Percentiles rank a stretch among this genome's conserved stretches.
These are phyloP conservation scores for Thelephora terrestris DNA, from an alignment of 1,284 basidiomycete genomes.

Conservation along the genomic window DNA sequence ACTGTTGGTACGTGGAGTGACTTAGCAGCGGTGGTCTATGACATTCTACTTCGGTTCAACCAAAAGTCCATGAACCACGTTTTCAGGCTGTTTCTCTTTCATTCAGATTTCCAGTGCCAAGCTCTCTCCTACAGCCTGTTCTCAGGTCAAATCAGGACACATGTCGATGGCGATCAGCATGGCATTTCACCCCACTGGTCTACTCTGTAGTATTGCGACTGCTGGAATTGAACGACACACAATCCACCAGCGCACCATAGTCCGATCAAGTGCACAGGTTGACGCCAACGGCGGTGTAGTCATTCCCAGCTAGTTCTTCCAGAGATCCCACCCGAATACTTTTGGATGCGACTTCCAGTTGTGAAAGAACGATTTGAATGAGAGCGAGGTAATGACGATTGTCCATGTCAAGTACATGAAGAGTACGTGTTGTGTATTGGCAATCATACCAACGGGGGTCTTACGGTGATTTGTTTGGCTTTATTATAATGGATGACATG, in stretches of 20 bases:
- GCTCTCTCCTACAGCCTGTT: neutral
- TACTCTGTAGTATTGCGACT: slow-evolving; percentile 54
- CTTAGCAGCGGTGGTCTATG: neutral
- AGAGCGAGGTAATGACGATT: slow-evolving; percentile 29
- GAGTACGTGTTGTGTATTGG: slow-evolving; percentile 9
- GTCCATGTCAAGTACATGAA: slow-evolving; percentile 31
- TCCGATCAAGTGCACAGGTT: slow-evolving; percentile 34
- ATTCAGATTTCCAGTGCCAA: slow-evolving; percentile 21
- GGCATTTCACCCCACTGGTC: slow-evolving; percentile 60
- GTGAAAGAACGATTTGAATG: slow-evolving; percentile 28
- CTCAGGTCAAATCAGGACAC: slow-evolving; percentile 36
- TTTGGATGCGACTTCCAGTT: slow-evolving; percentile 21
- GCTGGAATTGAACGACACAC: slow-evolving; percentile 63
- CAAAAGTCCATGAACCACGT: slow-evolving; percentile 31
- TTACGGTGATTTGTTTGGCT: slow-evolving; percentile 12
- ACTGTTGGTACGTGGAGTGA: slow-evolving; percentile 27
- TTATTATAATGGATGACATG: slow-evolving; percentile 17
- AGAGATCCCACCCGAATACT: slow-evolving; percentile 24
- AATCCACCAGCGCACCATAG: slow-evolving; percentile 62
- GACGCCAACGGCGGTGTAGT: slow-evolving; percentile 39
- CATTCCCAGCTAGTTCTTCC: slow-evolving; percentile 23
- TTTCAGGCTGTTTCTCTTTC: slow-evolving; percentile 47
- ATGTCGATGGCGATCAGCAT: slow-evolving; percentile 65
- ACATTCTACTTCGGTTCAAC: slow-evolving; percentile 1
- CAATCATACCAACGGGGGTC: neutral